Evolutionary conservation across 768 basidiomycete species (phyloP).

Genomic region (Psilocybe cubensis): DNA sequence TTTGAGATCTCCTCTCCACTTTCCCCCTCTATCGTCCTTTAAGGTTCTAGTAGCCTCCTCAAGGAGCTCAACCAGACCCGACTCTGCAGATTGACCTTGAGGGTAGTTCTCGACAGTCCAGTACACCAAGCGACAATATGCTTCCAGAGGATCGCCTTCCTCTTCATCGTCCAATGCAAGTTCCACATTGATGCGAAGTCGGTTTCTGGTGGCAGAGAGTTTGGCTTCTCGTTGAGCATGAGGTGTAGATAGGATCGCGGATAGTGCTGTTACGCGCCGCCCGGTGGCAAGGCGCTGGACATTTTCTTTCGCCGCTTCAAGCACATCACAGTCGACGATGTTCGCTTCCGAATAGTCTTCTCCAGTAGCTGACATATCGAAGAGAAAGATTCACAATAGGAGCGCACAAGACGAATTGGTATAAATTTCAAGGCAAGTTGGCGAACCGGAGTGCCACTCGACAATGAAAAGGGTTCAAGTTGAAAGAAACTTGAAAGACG

Average conservation of each 20-base stretch:
- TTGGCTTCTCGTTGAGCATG: slow-evolving; percentile 76
- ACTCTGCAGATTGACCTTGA: slow-evolving; percentile 87
- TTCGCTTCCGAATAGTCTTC: slow-evolving; percentile 8
- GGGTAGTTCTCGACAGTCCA: slow-evolving; percentile 97
- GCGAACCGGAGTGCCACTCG: too few species aligned
- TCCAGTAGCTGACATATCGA: not conserved
- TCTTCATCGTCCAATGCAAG: slow-evolving; percentile 82
- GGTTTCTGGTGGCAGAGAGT: slow-evolving; percentile 63
- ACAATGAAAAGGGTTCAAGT: too few species aligned
- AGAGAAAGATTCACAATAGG: not conserved
- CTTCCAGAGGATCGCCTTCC: slow-evolving; percentile 83
- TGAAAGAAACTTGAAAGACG: not conserved
- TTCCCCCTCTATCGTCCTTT: slow-evolving; percentile 72
- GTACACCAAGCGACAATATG: slow-evolving; percentile 82
- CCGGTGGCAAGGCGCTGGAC: slow-evolving; percentile 82
- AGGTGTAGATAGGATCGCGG: slow-evolving; percentile 74
- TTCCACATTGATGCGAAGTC: slow-evolving; percentile 74
- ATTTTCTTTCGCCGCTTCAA: slow-evolving; percentile 87
- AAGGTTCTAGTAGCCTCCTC: slow-evolving; percentile 91
- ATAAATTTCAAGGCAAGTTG: too few species aligned
- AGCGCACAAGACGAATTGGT: not conserved
- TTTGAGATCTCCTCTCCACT: slow-evolving; percentile 78
- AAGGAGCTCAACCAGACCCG: slow-evolving; percentile 87
- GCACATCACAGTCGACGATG: slow-evolving; percentile 80
- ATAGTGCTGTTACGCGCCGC: slow-evolving; percentile 78